Evolutionary conservation across 1,284 basidiomycete species (phyloP).

Genomic region (Microbotryum lychnidis-dioicae): DNA sequence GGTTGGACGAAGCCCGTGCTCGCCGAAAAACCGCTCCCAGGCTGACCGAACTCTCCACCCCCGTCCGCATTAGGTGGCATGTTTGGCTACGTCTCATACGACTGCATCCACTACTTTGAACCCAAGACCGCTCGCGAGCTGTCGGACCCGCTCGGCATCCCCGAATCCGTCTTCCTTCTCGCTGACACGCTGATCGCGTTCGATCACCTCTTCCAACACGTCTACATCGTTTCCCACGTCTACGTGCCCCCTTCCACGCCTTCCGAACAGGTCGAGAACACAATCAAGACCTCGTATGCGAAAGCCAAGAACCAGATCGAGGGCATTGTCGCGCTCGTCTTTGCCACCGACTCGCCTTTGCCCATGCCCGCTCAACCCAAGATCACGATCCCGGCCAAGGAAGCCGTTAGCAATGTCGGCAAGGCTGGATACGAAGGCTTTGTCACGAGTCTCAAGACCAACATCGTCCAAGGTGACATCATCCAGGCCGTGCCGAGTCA

Average conservation of each 20-base stretch:
- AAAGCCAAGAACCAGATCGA: constrained; percentile 71
- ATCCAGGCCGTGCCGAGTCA: constrained; percentile 99
- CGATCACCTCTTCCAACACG: constrained; percentile 90
- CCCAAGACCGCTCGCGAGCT: constrained; percentile 66
- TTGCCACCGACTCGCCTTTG: constrained; percentile 44
- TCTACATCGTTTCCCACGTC: constrained; percentile 94
- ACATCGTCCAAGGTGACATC: constrained; percentile 92
- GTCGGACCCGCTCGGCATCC: constrained; percentile 71
- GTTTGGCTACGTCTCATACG: constrained; percentile 94
- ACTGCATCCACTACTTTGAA: constrained; percentile 94
- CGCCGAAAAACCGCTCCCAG: too few relatives aligned
- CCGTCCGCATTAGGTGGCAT: constrained; percentile 60
- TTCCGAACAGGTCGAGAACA: constrained; percentile 34
- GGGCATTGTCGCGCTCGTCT: constrained; percentile 59
- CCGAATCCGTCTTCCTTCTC: constrained; percentile 95
- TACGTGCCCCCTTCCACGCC: constrained; percentile 58
- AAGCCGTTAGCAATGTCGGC: constrained; percentile 82
- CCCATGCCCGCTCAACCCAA: constrained; percentile 49
- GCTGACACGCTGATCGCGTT: constrained; percentile 90
- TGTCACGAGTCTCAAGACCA: constrained; percentile 85
- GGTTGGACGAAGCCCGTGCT: too few relatives aligned
- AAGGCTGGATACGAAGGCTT: constrained; percentile 86
- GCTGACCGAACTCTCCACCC: too few relatives aligned
- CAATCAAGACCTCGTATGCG: constrained; percentile 69
- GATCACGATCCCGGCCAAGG: constrained; percentile 47